Base-by-base conservation (phyloP, 208 protist species). In the Acanthamoeba sp. region DNA sequence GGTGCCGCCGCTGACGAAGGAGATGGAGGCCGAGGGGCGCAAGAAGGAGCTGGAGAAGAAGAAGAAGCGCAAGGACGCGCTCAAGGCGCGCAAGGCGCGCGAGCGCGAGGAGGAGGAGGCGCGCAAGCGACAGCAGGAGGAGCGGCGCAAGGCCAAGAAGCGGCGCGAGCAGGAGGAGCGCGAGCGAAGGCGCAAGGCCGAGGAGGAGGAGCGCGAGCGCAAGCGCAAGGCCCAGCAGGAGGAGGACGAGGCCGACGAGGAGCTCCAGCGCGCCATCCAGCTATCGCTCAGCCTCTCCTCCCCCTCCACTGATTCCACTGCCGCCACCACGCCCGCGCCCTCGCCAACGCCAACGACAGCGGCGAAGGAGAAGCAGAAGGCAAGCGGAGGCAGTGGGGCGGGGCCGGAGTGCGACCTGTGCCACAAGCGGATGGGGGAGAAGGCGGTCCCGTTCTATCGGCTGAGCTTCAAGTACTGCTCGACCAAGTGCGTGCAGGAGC, bases 31-130 rank as follows among this genome's bases (percentile, higher is more conserved):
- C 36, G 94, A 95, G 10, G 76, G 50, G 64, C 85, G 29, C 50
- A 93, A 95, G 40, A 88, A 78, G 24, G 94, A 95, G 20, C 93
- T 91, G 57, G 16, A 66, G n/a, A 95, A 95, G 71, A 95, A 95
- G 40, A 16, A 32, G 29, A 29, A 64, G 14, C 59, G 82, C 16
- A 95, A 80, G 29, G 93, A 90, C 5, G 73, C 88, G 1, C 40
- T 84, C 42, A 84, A 84, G 42, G 76, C 76, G 14, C 76, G 76
- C 34, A 84, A 84, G 76, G 62, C 76, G 9, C 18, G 27, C 36
- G 38, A 90, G 16, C 12, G 22, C 2, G 42, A 80, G 27, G 50
- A 90, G 34, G 94, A 94, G 6, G 45, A 90, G 52, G 66, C 42
- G 3, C 85, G 80, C 34, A 10, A 45, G 59, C 34, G 38, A 0